Conservation (phyloP, 2,329 filamentous ascomycete species). For the Drechslera avenae region DNA sequence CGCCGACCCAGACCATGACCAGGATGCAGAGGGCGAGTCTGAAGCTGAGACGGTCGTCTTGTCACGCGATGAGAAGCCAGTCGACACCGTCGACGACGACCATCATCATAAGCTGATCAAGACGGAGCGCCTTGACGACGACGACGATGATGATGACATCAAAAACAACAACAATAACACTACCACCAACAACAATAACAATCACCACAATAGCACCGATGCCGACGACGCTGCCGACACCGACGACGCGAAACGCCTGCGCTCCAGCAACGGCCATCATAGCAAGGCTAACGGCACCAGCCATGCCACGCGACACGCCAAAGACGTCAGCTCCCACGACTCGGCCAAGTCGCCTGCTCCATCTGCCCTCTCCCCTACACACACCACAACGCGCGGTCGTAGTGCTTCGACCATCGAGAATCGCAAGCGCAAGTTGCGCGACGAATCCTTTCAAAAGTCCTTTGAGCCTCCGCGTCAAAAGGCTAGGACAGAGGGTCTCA, state of each 20-base stretch:
- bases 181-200: constrained; percentile 24
- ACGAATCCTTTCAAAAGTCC: constrained; percentile 42
- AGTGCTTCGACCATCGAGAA: constrained; percentile 47
- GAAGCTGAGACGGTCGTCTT: constrained; percentile 59
- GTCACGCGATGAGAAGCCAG: constrained; percentile 47
- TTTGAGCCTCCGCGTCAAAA: constrained; percentile 50
- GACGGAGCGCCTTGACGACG: constrained; percentile 46
- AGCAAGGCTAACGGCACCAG: constrained; percentile 38
- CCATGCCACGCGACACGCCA: constrained; percentile 31
- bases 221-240: constrained; percentile 29
- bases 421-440: constrained; percentile 49
- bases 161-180: constrained; percentile 26
- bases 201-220: constrained; percentile 22
- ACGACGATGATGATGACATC: too few species aligned
- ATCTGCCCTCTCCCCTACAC: constrained; percentile 35
- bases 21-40: constrained; percentile 51
- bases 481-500: constrained; percentile 45
- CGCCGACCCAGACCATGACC: constrained; percentile 19
- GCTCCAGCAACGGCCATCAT: constrained; percentile 35
- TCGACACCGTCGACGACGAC: constrained; percentile 21
- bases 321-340: constrained; percentile 44
- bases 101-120: constrained; percentile 46
- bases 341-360: constrained; percentile 33
- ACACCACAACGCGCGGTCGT: constrained; percentile 39
- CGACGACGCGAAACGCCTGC: constrained; percentile 35